Base-by-base conservation (phyloP, 352 stramenopile species). In the Vaucheria bursata region DNA sequence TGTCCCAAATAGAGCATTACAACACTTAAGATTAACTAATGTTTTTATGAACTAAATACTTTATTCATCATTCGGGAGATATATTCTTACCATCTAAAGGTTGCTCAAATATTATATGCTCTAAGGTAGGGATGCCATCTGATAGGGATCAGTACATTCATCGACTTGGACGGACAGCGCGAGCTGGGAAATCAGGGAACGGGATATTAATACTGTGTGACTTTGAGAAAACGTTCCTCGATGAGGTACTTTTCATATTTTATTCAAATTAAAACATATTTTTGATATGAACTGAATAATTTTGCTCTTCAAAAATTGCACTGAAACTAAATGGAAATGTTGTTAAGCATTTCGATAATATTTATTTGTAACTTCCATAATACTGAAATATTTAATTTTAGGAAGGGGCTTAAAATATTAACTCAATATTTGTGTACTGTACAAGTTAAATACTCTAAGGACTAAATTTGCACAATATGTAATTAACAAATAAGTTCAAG, bases 61-160 rank as follows among this genome's bases (percentile, higher is more conserved):
- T n/a, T n/a, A n/a, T n/a, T n/a, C n/a, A n/a, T n/a, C n/a, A n/a
- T n/a, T n/a, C n/a, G n/a, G n/a, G n/a, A n/a, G n/a, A n/a, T n/a
- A n/a, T n/a, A n/a, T n/a, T n/a, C n/a, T n/a, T n/a, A n/a, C n/a
- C n/a, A n/a, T n/a, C n/a, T n/a, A n/a, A n/a, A n/a, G n/a, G n/a
- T n/a, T n/a, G n/a, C n/a, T n/a, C n/a, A n/a, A n/a, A n/a, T n/a
- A n/a, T n/a, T n/a, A n/a, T n/a, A n/a, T n/a, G n/a, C n/a, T n/a
- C n/a, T n/a, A n/a, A 83, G 78, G 78, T 83, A 0, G 78, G 78
- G 3, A 50, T 83, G 86, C 64, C 72, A 81, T 6, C 86, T 74
- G 40, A 86, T 84, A 77, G 91, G 93, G 76, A 86, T 88, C 93
- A 97, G 83, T 98, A 97, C 87, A 94, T 97, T 69, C 94, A 98